Evolutionary conservation across 345 rosid genomes (phyloP).

Genomic region (Salix udensis): DNA sequence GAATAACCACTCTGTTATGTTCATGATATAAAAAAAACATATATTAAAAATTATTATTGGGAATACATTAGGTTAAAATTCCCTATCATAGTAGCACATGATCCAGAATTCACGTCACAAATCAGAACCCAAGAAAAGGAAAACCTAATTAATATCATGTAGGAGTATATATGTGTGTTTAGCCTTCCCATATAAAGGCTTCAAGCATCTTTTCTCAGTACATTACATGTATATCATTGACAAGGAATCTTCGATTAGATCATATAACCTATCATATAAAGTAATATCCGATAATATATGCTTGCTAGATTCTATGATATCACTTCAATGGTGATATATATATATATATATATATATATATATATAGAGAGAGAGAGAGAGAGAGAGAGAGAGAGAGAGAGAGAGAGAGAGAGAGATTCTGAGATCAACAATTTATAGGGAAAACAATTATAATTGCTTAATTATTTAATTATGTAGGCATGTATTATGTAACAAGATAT

Average conservation of each 20-base stretch:
- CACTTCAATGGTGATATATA: neutral
- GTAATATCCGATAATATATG: neutral
- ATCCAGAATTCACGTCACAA: neutral
- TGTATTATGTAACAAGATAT: no score
- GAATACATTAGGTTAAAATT: neutral
- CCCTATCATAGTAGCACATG: neutral
- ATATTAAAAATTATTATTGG: neutral
- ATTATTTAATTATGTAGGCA: no score
- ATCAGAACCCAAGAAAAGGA: neutral
- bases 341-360: no score
- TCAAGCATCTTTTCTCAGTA: no score
- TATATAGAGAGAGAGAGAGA: no score
- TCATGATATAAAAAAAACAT: neutral
- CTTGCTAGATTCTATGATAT: neutral
- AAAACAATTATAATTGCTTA: no score
- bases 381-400: no score
- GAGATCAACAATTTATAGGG: no score
- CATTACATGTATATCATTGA: neutral
- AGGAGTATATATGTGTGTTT: neutral
- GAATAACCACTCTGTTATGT: no score
- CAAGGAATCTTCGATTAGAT: neutral
- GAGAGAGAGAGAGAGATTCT: no score
- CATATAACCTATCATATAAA: neutral
- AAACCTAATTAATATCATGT: neutral
- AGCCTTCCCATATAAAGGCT: neutral